A percentile compares a stretch with the other conserved stretches of the same genome.
phyloP scores from a whole-genome alignment of 2,329 filamentous ascomycete genomes.

The Dactylonectria estremocensis region DNA sequence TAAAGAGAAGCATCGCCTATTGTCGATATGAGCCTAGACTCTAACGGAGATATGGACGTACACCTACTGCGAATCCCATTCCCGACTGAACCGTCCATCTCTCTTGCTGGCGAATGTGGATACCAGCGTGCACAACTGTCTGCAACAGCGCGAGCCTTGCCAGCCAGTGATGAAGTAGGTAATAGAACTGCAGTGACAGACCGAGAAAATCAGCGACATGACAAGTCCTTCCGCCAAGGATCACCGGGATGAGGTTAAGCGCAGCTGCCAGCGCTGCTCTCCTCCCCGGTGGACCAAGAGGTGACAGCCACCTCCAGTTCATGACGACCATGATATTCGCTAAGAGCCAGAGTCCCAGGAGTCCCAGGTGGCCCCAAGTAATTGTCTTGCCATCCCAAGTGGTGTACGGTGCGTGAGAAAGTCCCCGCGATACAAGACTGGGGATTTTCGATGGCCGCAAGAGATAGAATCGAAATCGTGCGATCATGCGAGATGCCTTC shows the following conservation, averaged over 20 bases:
- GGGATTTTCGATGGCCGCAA: no score
- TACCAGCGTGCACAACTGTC: background rate
- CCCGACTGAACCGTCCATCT: background rate
- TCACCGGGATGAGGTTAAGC: background rate
- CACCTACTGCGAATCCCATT: background rate
- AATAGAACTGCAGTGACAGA: background rate
- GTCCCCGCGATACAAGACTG: no score
- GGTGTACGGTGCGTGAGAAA: background rate
- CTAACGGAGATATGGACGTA: background rate
- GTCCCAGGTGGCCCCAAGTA: background rate
- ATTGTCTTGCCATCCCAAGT: background rate
- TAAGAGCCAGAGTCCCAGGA: background rate
- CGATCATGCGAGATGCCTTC: background rate
- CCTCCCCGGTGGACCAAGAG: background rate
- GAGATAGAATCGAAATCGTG: background rate
- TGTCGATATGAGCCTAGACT: background rate
- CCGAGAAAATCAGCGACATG: background rate
- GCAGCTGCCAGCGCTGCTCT: background rate
- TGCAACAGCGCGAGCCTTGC: background rate
- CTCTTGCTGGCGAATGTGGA: background rate
- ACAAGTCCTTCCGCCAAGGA: background rate
- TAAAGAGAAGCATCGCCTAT: background rate
- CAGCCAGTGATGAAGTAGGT: background rate
- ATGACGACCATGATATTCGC: background rate
- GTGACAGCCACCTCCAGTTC: background rate